Evolutionary conservation across 139 green algal genomes (phyloP).

Genomic region (Picochlorum costavermella): DNA sequence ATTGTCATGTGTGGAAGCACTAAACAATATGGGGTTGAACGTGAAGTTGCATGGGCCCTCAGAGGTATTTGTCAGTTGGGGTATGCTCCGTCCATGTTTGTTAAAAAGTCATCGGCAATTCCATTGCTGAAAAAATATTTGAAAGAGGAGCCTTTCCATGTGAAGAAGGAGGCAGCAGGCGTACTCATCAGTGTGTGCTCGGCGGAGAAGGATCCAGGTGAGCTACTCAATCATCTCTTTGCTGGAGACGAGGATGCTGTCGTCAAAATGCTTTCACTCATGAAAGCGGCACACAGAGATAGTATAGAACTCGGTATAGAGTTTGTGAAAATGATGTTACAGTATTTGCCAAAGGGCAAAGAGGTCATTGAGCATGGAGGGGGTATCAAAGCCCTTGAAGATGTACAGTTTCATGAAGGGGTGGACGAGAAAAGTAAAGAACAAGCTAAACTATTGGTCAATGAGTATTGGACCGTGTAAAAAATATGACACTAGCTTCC

Average conservation of each 20-base stretch:
- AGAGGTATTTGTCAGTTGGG: conserved; percentile 14
- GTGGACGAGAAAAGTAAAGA: conserved; percentile 21
- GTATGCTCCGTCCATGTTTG: conserved; percentile 8
- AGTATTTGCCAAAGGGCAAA: conserved; percentile 21
- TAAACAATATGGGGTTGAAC: conserved; percentile 18
- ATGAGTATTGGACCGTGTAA: conserved; percentile 32
- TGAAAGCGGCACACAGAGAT: conserved; percentile 35
- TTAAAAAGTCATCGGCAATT: conserved; percentile 14
- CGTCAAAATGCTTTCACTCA: conserved; percentile 26
- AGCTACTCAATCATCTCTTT: conserved; percentile 30
- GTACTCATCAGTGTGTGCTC: conserved; percentile 33
- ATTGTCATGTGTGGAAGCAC: background rate
- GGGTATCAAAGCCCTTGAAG: conserved; percentile 40
- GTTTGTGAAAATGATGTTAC: conserved; percentile 39
- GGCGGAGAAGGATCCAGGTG: conserved; percentile 16
- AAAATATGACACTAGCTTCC: background rate
- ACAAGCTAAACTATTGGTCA: conserved; percentile 31
- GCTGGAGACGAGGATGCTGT: conserved; percentile 16
- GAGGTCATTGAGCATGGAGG: conserved; percentile 32
- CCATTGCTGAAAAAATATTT: conserved; percentile 23
- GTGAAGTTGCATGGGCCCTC: conserved; percentile 31
- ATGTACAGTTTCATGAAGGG: conserved; percentile 26
- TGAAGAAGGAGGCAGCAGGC: conserved; percentile 42
- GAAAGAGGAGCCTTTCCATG: conserved; percentile 31
- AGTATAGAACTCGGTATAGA: conserved; percentile 30